phyloP scores from a whole-genome alignment of 2,329 filamentous ascomycete species.

The Pestalotiopsis fici region DNA sequence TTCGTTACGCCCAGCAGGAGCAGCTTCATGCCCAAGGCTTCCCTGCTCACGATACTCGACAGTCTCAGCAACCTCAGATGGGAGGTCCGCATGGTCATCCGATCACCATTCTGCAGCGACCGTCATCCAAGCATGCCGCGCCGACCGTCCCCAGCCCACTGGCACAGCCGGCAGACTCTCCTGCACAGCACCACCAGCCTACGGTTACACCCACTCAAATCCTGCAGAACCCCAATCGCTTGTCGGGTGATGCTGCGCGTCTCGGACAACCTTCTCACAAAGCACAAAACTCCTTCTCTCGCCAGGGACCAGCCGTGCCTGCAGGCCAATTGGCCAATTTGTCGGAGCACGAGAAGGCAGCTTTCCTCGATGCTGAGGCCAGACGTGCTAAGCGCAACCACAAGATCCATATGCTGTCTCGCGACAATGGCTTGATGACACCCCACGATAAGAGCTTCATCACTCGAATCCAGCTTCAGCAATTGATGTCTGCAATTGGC shows the following conservation, averaged over 20 bases:
- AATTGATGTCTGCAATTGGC: conserved; percentile 89
- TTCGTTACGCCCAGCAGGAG: conserved; percentile 27
- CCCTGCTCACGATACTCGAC: conserved; percentile 23
- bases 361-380: conserved; percentile 86
- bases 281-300: conserved; percentile 61
- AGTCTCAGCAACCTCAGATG: conserved; percentile 24
- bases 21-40: conserved; percentile 22
- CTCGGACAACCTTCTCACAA: conserved; percentile 35
- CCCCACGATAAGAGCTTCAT: conserved; percentile 99
- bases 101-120: conserved; percentile 57
- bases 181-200: conserved; percentile 24
- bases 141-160: conserved; percentile 32
- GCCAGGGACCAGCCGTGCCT: conserved; percentile 53
- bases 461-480: conserved; percentile 94
- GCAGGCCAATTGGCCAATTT: conserved; percentile 75
- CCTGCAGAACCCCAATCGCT: conserved; percentile 75
- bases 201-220: conserved; percentile 69
- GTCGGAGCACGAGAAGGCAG: conserved; percentile 80
- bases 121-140: conserved; percentile 41
- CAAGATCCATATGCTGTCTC: conserved; percentile 92
- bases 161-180: conserved; percentile 25
- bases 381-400: conserved; percentile 96
- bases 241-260: conserved; percentile 48
- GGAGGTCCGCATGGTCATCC: conserved; percentile 45
- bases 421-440: conserved; percentile 97